Evolutionary conservation across 1,139 yeast genomes (phyloP), one percentile per base, ranked within the genome.

Genomic region (Candida glucosophila): DNA sequence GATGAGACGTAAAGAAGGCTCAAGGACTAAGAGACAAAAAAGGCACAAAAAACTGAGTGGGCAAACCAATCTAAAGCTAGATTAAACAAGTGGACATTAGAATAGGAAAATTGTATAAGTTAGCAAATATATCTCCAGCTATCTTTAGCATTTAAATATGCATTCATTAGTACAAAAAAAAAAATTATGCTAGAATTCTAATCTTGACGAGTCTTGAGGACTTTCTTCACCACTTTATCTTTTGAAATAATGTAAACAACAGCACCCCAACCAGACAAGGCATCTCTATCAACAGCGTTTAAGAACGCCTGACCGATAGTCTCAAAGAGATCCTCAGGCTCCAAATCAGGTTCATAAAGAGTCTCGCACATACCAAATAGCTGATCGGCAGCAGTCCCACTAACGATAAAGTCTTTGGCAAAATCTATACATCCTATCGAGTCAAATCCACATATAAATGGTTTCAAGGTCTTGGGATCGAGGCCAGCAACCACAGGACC

Each of bases 201-300:
- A 70, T 90, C 98, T 65, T 88, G 97, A 57, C 98, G 77, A 31
- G 95, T 86, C 64, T 79, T 86, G 57, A 92, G 73, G 44, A 81
- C 76, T 50, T 93, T 75, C 60, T 78, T 86, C 29, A 76, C 71
- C 30, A 90, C 93, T 54, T 83, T 81, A 52, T 90, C 97, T 61
- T 88, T 88, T 29, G 95, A 85, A 31, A 92, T 74, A 33, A 92
- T 63, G 54, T 90, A 88, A 20, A 92, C 98, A 17, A 83, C 82
- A 10, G 95, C 96, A 45, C 99, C 99, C 96, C 97, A 90, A 35
- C 98, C 98, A 26, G 94, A 78, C 37, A 92, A 67, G 5, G 97
- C 95, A 58, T 92, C 98, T 66, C 99, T 80, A 54, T 92, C 99
- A 22, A 82, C 93, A 13, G 96, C 97, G 52, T 82, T 86, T 58